Evolutionary conservation across 805 yeast genomes (phyloP).

Genomic region (Sugiyamaella smithiae): DNA sequence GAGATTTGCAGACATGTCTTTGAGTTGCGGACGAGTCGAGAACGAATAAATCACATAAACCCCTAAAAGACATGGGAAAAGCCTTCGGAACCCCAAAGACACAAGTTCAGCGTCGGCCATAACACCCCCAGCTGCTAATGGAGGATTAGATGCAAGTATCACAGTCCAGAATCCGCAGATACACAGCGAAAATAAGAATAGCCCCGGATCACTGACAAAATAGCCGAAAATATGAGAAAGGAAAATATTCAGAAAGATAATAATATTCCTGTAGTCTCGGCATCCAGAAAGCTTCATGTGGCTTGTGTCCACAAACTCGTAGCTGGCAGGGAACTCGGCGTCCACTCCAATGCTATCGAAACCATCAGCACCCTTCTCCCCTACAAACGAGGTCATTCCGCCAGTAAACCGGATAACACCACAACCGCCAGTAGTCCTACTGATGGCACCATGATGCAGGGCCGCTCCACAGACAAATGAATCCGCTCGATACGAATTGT

Average conservation of each 20-base stretch:
- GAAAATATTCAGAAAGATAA: constrained; percentile 56
- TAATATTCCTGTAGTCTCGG: constrained; percentile 61
- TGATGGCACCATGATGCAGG: constrained; percentile 75
- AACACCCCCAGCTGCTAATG: constrained; percentile 42
- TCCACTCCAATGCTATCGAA: constrained; percentile 56
- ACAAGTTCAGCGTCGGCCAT: constrained; percentile 57
- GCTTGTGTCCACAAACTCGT: constrained; percentile 47
- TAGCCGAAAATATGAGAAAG: constrained; percentile 48
- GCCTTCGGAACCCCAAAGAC: constrained; percentile 68
- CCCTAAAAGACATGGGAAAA: constrained; percentile 71
- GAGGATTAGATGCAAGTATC: constrained; percentile 77
- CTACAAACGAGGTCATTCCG: constrained; percentile 46
- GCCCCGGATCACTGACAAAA: constrained; percentile 50
- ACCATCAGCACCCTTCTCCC: constrained; percentile 51
- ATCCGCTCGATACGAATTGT: constrained; percentile 70
- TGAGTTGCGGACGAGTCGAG: constrained; percentile 26
- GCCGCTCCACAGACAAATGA: constrained; percentile 90
- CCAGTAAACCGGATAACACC: constrained; percentile 61
- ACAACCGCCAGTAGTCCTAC: constrained; percentile 77
- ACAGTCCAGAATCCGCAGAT: constrained; percentile 83
- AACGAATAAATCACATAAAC: constrained; percentile 62
- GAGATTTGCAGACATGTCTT: constrained; percentile 29
- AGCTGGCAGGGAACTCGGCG: constrained; percentile 75
- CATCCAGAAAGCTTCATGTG: constrained; percentile 49
- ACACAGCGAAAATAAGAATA: constrained; percentile 59